A percentile compares a stretch with the other conserved stretches of the same genome.
Conservation (phyloP, 805 yeast genomes). For the Zygotorulaspora florentina region DNA sequence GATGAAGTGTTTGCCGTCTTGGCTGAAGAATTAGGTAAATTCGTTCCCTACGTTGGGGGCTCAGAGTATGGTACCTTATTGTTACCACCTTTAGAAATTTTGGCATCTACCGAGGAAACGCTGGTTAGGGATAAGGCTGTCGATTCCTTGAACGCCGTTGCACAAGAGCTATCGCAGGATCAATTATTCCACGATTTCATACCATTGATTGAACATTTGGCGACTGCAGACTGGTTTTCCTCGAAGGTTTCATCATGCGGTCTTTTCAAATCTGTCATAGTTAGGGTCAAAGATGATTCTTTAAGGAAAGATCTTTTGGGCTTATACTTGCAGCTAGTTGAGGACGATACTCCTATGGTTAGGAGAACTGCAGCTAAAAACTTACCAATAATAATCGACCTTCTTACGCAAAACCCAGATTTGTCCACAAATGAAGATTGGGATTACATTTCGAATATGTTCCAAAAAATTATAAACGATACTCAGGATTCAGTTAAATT, state of each 20-base stretch:
- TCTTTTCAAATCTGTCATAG: conserved; percentile 65
- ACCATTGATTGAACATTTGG: conserved; percentile 70
- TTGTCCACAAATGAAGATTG: conserved; percentile 56
- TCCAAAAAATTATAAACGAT: conserved; percentile 70
- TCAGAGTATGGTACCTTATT: conserved; percentile 53
- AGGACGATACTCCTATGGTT: conserved; percentile 97
- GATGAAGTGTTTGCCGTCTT: conserved; percentile 95
- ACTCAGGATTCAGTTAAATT: conserved; percentile 94
- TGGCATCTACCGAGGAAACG: conserved; percentile 94
- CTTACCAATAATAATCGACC: conserved; percentile 68
- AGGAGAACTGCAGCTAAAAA: conserved; percentile 88
- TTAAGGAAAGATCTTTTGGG: conserved; percentile 59
- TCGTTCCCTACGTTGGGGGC: conserved; percentile 90
- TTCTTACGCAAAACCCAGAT: conserved; percentile 47
- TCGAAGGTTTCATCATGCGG: conserved; percentile 90
- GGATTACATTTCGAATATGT: conserved; percentile 78
- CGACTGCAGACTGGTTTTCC: conserved; percentile 92
- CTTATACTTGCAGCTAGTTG: conserved; percentile 64
- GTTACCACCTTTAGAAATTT: conserved; percentile 66
- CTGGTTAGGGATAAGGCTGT: conserved; percentile 93
- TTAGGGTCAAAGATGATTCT: conserved; percentile 48
- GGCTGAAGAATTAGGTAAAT: conserved; percentile 84
- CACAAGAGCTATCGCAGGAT: conserved; percentile 54
- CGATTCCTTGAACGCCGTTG: conserved; percentile 70
- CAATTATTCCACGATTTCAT: conserved; percentile 66